These are phyloP conservation scores for Saturnispora dispora DNA, from an alignment of 805 yeast species.

Conservation along the genomic window DNA sequence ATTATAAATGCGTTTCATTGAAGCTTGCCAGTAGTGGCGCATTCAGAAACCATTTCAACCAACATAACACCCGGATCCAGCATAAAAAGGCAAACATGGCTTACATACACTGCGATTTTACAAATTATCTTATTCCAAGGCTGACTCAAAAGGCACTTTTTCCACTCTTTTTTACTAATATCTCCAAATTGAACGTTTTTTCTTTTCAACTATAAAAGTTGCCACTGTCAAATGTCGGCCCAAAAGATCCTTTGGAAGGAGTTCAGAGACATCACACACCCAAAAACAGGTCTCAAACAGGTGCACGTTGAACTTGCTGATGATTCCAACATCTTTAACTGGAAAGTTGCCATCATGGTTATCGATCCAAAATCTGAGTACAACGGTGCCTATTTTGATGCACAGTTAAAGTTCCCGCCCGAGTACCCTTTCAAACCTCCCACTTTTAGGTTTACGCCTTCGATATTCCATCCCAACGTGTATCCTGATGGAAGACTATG, in stretches of 20 bases:
- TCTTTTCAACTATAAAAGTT: not conserved
- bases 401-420: slow-evolving; percentile 83
- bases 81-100: no score
- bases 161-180: not conserved
- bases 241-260: slow-evolving; percentile 80
- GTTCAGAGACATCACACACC: slow-evolving; percentile 87
- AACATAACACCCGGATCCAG: no score
- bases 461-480: slow-evolving; percentile 93
- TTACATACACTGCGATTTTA: not conserved
- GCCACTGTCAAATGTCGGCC: slow-evolving; percentile 30
- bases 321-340: slow-evolving; percentile 48
- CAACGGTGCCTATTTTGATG: slow-evolving; percentile 91
- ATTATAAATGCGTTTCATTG: no score
- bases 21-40: no score
- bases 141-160: not conserved
- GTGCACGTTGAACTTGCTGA: slow-evolving; percentile 34
- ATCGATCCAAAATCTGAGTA: slow-evolving; percentile 82
- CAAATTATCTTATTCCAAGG: not conserved
- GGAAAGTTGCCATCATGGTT: slow-evolving; percentile 91
- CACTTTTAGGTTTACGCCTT: slow-evolving; percentile 84
- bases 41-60: no score
- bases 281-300: slow-evolving; percentile 52
- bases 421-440: slow-evolving; percentile 95
- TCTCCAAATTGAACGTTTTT: not conserved
- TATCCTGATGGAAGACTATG: slow-evolving; percentile 91